Evolutionary conservation across 495 filamentous ascomycete genomes (phyloP).

Genomic region (Durotheca rogersii): DNA sequence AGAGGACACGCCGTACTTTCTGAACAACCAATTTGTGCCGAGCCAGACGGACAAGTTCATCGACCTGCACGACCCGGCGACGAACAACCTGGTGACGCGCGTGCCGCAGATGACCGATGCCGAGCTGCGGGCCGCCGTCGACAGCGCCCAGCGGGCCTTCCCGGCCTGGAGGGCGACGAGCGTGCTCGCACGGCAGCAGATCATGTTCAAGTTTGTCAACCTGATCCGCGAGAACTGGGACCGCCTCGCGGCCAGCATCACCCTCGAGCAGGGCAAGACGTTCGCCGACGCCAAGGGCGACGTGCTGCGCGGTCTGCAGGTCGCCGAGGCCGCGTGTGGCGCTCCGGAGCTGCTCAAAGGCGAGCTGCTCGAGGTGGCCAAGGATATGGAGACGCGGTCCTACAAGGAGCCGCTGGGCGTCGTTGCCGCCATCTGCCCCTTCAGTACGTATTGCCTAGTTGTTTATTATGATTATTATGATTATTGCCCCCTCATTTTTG

Average conservation of each 20-base stretch:
- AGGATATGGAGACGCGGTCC: conserved; percentile 97
- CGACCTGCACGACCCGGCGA: conserved; percentile 92
- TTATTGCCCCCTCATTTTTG: too few species aligned
- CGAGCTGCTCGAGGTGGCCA: conserved; percentile 93
- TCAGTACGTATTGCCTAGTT: conserved; percentile 67
- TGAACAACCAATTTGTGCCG: conserved; percentile 84
- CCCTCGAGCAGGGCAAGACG: conserved; percentile 97
- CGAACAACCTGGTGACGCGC: conserved; percentile 96
- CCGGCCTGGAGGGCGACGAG: conserved; percentile 81
- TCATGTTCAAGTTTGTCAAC: conserved; percentile 94
- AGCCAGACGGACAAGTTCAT: conserved; percentile 81
- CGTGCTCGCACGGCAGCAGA: conserved; percentile 83
- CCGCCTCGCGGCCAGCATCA: conserved; percentile 90
- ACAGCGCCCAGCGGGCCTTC: conserved; percentile 87
- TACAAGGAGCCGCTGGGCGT: conserved; percentile 93
- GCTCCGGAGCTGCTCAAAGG: conserved; percentile 93
- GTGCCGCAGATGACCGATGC: conserved; percentile 92
- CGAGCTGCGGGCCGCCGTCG: conserved; percentile 85
- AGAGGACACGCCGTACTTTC: conserved; percentile 82
- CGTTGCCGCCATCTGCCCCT: conserved; percentile 96
- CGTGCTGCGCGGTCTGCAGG: conserved; percentile 91
- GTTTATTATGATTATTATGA: too few species aligned
- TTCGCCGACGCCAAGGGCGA: conserved; percentile 95
- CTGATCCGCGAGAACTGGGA: conserved; percentile 96
- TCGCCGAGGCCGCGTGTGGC: conserved; percentile 92